Conservation (phyloP, 148 eudicot genomes). For the Pouteria glomerata region DNA sequence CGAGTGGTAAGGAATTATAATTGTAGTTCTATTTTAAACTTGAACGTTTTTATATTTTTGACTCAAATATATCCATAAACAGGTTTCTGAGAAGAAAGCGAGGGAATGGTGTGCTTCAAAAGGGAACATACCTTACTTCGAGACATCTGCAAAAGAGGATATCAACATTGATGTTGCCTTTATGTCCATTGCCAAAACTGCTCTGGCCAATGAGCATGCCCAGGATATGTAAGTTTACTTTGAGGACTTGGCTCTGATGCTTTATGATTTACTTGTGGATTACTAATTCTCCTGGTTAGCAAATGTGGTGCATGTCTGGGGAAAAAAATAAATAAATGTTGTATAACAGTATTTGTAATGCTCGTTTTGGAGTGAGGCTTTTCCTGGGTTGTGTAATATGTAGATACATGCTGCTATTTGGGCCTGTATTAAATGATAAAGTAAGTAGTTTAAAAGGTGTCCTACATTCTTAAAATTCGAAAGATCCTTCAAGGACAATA, state of each 20-base stretch:
- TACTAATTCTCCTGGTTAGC: background rate
- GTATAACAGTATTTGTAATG: background rate
- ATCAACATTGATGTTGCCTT: conserved; percentile 72
- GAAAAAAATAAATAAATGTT: background rate
- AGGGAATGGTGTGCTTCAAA: conserved; percentile 74
- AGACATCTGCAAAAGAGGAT: conserved; percentile 85
- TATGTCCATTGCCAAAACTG: conserved; percentile 61
- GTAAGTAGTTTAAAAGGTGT: no score
- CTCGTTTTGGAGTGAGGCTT: background rate
- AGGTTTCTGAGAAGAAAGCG: conserved; percentile 79
- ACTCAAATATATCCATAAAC: background rate
- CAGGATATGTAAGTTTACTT: conserved; percentile 65
- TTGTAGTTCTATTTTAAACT: background rate
- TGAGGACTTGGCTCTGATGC: background rate
- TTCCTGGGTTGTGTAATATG: background rate
- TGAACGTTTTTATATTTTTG: background rate
- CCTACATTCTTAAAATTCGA: no score
- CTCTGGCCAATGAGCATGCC: conserved; percentile 64
- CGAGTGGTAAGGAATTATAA: conserved; percentile 47
- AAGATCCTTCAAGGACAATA: no score
- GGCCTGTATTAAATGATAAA: background rate
- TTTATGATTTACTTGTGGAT: background rate
- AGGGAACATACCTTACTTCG: conserved; percentile 69
- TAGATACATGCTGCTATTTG: background rate
- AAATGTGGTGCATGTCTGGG: background rate